These are phyloP conservation scores for Buxus sempervirens DNA, from an alignment of 164 flowering plant species.

Conservation along the genomic window DNA sequence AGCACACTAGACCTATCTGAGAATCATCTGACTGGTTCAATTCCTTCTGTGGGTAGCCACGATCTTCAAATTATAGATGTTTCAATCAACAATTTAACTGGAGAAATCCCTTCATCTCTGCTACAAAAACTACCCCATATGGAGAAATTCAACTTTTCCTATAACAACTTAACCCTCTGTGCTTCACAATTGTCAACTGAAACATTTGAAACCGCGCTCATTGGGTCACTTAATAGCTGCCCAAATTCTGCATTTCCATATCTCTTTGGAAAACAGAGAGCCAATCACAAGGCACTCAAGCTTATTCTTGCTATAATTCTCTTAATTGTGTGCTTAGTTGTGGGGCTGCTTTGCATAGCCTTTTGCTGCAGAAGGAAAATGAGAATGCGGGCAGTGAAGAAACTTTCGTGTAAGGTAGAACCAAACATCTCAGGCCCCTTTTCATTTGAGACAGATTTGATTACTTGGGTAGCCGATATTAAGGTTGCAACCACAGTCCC, in stretches of 20 bases:
- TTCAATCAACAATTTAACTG: slow-evolving; percentile 58
- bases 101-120: slow-evolving; percentile 47
- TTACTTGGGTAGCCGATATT: slow-evolving; percentile 90
- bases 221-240: slow-evolving; percentile 55
- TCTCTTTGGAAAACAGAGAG: slow-evolving; percentile 31
- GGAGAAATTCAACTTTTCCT: slow-evolving; percentile 69
- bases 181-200: slow-evolving; percentile 32
- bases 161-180: slow-evolving; percentile 66
- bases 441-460: slow-evolving; percentile 84
- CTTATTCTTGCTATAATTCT: slow-evolving; percentile 55
- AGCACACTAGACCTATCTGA: slow-evolving; percentile 59
- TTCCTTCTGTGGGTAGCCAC: slow-evolving; percentile 36
- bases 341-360: slow-evolving; percentile 57
- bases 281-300: slow-evolving; percentile 41
- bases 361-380: slow-evolving; percentile 60
- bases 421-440: slow-evolving; percentile 77
- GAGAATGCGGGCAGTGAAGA: slow-evolving; percentile 58
- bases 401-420: slow-evolving; percentile 61
- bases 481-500: slow-evolving; percentile 74
- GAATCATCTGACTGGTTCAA: slow-evolving; percentile 54
- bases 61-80: slow-evolving; percentile 61
- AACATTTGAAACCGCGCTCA: slow-evolving; percentile 40
- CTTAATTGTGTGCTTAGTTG: slow-evolving; percentile 46
- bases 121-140: slow-evolving; percentile 41
- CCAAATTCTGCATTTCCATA: slow-evolving; percentile 66